Percentiles rank a stretch among this genome's conserved stretches.
These are phyloP conservation scores for Tothia fuscella DNA, from an alignment of 2,329 filamentous ascomycete species.

Conservation along the genomic window DNA sequence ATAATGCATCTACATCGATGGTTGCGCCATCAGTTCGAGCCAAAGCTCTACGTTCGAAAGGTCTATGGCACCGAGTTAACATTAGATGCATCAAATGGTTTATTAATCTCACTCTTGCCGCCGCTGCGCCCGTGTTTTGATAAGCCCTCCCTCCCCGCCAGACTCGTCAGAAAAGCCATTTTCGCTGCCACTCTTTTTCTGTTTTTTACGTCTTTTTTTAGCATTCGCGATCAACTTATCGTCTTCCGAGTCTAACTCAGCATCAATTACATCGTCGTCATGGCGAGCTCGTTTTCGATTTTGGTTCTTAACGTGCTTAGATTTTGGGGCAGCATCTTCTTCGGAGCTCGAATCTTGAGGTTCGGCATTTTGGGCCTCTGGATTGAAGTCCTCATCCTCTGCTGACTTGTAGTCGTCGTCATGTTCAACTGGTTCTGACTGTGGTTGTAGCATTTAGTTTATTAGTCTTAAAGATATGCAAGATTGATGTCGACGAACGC, in stretches of 20 bases:
- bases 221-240: constrained; percentile 54
- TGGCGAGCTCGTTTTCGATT: constrained; percentile 21
- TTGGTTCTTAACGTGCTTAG: constrained; percentile 15
- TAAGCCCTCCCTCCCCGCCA: constrained; percentile 45
- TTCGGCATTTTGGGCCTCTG: constrained; percentile 41
- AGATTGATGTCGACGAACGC: no score
- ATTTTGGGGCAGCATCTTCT: constrained; percentile 17
- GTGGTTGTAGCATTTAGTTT: no score
- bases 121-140: constrained; percentile 63
- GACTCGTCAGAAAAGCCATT: constrained; percentile 26
- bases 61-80: constrained; percentile 27
- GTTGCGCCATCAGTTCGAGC: constrained; percentile 49
- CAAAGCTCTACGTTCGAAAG: constrained; percentile 44
- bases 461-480: no score
- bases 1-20: constrained; percentile 59
- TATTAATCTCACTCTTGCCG: constrained; percentile 47
- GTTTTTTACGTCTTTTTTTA: constrained; percentile 39
- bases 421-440: not conserved
- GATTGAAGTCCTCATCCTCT: constrained; percentile 64
- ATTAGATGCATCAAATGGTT: not conserved
- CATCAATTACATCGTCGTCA: constrained; percentile 16
- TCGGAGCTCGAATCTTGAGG: constrained; percentile 35
- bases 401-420: constrained; percentile 44
- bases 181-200: constrained; percentile 19
- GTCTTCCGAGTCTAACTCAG: constrained; percentile 48